These are phyloP conservation scores for Penicillium cinerascens DNA, from an alignment of 495 filamentous ascomycete species.

Conservation along the genomic window DNA sequence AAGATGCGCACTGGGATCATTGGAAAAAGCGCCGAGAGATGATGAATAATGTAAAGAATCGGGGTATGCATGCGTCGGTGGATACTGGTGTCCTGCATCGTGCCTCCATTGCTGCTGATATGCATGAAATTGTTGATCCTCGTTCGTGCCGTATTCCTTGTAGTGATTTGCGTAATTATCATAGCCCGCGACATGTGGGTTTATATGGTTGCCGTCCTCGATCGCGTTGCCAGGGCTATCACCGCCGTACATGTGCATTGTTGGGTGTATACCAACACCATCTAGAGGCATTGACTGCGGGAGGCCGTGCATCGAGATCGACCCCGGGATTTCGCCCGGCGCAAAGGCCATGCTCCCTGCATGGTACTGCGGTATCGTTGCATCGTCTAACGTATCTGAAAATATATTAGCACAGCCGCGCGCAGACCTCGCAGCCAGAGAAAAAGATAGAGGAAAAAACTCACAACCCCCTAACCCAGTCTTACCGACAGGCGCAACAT, in stretches of 20 bases:
- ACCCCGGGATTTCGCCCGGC: conserved; percentile 8
- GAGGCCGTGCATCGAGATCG: conserved; percentile 8
- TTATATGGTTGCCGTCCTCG: background rate
- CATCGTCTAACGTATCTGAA: conserved; percentile 11
- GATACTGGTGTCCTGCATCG: conserved; percentile 5
- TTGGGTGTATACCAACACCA: background rate
- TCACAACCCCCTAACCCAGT: conserved; percentile 1
- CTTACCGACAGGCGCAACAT: background rate
- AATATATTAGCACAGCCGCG: background rate
- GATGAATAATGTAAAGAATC: conserved; percentile 9
- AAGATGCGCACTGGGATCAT: background rate
- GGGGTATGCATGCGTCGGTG: background rate
- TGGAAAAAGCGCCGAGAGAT: conserved; percentile 2
- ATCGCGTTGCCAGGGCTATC: background rate
- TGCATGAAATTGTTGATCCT: background rate
- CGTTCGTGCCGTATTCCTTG: background rate
- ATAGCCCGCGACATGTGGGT: background rate
- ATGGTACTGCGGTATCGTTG: conserved; percentile 6
- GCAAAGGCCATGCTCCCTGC: conserved; percentile 9
- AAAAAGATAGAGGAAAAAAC: too few species aligned
- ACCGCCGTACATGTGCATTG: background rate
- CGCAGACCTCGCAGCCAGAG: background rate
- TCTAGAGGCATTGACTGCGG: background rate
- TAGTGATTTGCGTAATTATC: background rate
- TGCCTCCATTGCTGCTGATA: conserved; percentile 9